Conservation (phyloP, 768 basidiomycete species). For the Trametes coccinea region DNA sequence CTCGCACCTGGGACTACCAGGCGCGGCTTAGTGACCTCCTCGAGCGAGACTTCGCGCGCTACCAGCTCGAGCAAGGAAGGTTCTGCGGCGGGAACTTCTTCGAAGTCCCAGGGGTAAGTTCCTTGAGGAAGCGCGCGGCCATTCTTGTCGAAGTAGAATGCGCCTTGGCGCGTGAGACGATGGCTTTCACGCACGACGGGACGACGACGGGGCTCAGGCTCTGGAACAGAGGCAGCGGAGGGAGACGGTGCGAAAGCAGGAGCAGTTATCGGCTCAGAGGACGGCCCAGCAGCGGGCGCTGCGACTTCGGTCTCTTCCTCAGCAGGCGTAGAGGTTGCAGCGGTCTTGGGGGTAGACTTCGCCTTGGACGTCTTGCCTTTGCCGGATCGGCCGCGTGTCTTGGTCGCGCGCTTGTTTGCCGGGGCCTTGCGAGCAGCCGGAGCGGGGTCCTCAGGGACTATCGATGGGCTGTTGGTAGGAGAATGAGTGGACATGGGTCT, state of each 20-base stretch:
- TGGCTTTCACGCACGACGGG: not conserved
- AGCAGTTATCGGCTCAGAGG: not conserved
- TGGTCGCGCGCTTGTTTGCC: not conserved
- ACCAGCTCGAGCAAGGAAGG: conserved; percentile 1
- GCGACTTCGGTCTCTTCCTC: not conserved
- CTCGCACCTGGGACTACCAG: not conserved
- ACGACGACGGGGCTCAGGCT: not conserved
- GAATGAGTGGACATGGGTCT: too few relatives aligned
- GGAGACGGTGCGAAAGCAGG: not conserved
- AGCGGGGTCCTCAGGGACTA: not conserved
- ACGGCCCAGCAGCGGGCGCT: not conserved
- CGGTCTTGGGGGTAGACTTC: not conserved
- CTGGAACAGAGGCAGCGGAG: not conserved
- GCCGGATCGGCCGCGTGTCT: not conserved
- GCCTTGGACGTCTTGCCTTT: not conserved
- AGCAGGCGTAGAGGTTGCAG: not conserved
- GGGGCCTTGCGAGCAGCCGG: not conserved
- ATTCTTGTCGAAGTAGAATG: conserved; percentile 1
- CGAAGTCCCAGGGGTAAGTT: not conserved
- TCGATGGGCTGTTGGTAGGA: not conserved
- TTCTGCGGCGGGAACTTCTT: not conserved
- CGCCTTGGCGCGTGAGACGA: conserved; percentile 2
- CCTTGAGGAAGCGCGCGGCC: not conserved
- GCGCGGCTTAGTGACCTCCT: not conserved
- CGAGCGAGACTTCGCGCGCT: not conserved